Evolutionary conservation across 768 basidiomycete species (phyloP).

Genomic region (Amanita inopinata): DNA sequence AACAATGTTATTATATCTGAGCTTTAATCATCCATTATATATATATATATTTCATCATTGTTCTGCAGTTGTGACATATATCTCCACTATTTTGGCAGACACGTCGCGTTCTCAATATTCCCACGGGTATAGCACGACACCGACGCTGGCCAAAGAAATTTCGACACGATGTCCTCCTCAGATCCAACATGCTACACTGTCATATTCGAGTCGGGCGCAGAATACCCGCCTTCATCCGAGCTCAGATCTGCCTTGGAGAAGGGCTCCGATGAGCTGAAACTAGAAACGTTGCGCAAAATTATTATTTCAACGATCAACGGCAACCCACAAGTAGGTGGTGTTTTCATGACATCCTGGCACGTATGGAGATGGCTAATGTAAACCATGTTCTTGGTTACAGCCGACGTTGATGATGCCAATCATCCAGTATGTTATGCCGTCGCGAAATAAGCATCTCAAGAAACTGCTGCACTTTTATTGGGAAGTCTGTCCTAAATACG

Average conservation of each 20-base stretch:
- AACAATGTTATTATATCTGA: too few relatives aligned
- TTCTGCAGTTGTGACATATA: too few relatives aligned
- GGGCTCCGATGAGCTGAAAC: slow-evolving; percentile 92
- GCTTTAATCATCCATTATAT: too few relatives aligned
- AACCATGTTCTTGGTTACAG: slow-evolving; percentile 41
- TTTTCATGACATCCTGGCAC: background rate
- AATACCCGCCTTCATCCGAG: slow-evolving; percentile 74
- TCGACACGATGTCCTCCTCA: slow-evolving; percentile 28
- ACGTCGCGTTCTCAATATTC: slow-evolving; percentile 13
- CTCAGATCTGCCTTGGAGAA: slow-evolving; percentile 81
- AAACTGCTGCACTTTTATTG: slow-evolving; percentile 94
- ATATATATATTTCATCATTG: background rate
- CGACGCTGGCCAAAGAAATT: background rate
- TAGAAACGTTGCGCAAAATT: slow-evolving; percentile 92
- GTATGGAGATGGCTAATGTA: background rate
- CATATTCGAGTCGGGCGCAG: slow-evolving; percentile 62
- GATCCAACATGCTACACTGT: slow-evolving; percentile 73
- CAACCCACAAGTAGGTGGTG: slow-evolving; percentile 60
- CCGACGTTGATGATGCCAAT: slow-evolving; percentile 94
- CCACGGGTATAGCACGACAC: slow-evolving; percentile 10
- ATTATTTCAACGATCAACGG: slow-evolving; percentile 92
- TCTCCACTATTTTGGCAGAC: background rate
- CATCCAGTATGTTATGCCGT: slow-evolving; percentile 96
- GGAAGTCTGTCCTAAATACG: slow-evolving; percentile 97
- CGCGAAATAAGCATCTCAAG: slow-evolving; percentile 92